Evolutionary conservation across 345 rosid genomes (phyloP), one percentile per base, ranked within the genome.

Genomic region (Dipteronia sinensis): DNA sequence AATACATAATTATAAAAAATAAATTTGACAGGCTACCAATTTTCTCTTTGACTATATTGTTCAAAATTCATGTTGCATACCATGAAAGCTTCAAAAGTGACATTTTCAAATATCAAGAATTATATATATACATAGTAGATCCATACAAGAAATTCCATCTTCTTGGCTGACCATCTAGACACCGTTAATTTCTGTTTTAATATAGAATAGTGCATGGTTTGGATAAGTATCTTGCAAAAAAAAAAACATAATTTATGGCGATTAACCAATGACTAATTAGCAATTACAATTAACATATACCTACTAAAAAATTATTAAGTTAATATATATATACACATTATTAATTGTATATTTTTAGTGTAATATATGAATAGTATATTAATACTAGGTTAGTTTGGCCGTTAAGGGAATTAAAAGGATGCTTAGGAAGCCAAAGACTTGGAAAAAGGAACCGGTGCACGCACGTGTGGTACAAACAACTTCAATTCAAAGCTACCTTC

Each of bases 401-500:
- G 65, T 72, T 72, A 15, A 10, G 11, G 47, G 27, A 11, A 63
- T 72, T 46, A 11, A 42, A 42, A n/a, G 16, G 38, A 46, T 22
- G 58, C 7, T 69, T 44, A 46, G 27, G 31, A 71, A 51, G 63
- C 65, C 11, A 31, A 42, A 20, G 49, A 72, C 34, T 71, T 71
- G 42, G 31, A 53, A 70, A 53, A 53, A 53, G 58, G 58, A 53
- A 49, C 17, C 15, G 25, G 56, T 42, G 56, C 68, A 73, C 58
- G 42, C 46, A 53, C 22, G 67, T 23, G 67, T 29, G 25, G 2
- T 25, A 59, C 64, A 59, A 1, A 47, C 25, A 27, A 23, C 68
- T 72, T 71, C 12, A 70, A 70, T 20, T 1, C 27, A 29, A 7
- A 40, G 51, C 76, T 61, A 23, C 22, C 67, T 42, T 61, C 67